Percentiles rank a stretch among this genome's conserved stretches.
Evolutionary conservation across 495 filamentous ascomycete species (phyloP).

Genomic region (Platismatia glauca): DNA sequence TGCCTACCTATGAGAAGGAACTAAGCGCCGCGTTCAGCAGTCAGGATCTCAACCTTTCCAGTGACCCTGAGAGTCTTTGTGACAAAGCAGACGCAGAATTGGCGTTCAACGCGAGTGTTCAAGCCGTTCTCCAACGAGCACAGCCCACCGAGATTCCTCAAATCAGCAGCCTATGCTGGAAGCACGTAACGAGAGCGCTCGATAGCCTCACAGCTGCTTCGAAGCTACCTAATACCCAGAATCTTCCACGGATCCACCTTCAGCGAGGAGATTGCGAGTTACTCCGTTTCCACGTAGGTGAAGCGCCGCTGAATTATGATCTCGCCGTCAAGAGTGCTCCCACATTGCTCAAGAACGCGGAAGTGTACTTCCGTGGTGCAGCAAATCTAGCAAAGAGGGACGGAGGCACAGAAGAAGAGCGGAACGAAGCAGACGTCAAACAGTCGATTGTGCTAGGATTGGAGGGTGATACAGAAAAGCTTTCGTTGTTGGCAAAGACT

Average conservation of each 20-base stretch:
- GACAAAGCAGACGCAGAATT: constrained; percentile 51
- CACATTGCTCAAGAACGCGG: constrained; percentile 51
- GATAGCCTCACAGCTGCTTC: constrained; percentile 44
- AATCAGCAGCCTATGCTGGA: constrained; percentile 36
- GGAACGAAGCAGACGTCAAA: constrained; percentile 12
- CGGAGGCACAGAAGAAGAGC: not conserved
- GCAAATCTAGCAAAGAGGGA: constrained; percentile 10
- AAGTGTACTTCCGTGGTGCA: constrained; percentile 56
- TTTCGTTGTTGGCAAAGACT: constrained; percentile 31
- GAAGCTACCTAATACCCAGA: constrained; percentile 42
- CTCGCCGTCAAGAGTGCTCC: constrained; percentile 40
- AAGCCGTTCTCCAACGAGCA: constrained; percentile 22
- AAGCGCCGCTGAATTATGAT: constrained; percentile 36
- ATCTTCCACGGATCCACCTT: constrained; percentile 51
- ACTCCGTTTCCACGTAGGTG: constrained; percentile 46
- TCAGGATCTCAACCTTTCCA: constrained; percentile 30
- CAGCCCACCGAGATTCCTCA: constrained; percentile 25
- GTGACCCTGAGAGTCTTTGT: constrained; percentile 43
- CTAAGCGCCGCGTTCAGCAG: constrained; percentile 37
- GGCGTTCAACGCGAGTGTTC: constrained; percentile 36
- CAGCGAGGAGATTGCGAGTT: constrained; percentile 56
- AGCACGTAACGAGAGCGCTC: constrained; percentile 39
- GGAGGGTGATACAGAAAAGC: constrained; percentile 35
- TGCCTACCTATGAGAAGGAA: constrained; percentile 42
- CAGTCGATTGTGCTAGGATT: constrained; percentile 40